Conservation (phyloP, 495 filamentous ascomycete species). For the Neurospora sp. region DNA sequence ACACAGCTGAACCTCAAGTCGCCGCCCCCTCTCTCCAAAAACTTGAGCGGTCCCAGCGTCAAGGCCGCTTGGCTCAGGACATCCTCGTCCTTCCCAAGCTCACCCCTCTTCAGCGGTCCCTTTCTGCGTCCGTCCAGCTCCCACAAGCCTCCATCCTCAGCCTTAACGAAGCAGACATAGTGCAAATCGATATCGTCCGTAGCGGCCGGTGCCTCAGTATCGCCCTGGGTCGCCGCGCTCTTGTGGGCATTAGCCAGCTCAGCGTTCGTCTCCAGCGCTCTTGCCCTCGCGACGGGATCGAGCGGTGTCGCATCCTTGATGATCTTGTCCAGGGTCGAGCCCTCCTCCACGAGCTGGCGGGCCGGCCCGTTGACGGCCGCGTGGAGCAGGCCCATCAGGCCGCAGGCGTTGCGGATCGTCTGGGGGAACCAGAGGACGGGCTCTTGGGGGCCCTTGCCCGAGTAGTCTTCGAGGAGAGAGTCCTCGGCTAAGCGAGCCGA, state of each 20-base stretch:
- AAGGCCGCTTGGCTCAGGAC: slow-evolving; percentile 58
- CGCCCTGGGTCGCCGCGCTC: slow-evolving; percentile 58
- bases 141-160: slow-evolving; percentile 57
- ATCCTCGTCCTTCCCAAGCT: slow-evolving; percentile 48
- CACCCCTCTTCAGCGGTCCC: slow-evolving; percentile 54
- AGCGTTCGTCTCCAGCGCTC: slow-evolving; percentile 61
- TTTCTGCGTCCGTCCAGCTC: slow-evolving; percentile 76
- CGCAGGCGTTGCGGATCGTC: slow-evolving; percentile 78
- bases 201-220: slow-evolving; percentile 60
- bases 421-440: slow-evolving; percentile 78
- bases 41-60: slow-evolving; percentile 47
- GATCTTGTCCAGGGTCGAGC: slow-evolving; percentile 32
- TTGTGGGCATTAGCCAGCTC: slow-evolving; percentile 64
- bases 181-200: slow-evolving; percentile 64
- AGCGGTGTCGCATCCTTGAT: slow-evolving; percentile 39
- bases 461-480: slow-evolving; percentile 35
- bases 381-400: slow-evolving; percentile 71
- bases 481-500: slow-evolving; percentile 56
- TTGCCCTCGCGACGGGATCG: slow-evolving; percentile 47
- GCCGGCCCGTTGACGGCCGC: slow-evolving; percentile 49
- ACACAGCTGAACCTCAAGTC: slow-evolving; percentile 69
- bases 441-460: slow-evolving; percentile 29
- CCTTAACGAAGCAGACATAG: slow-evolving; percentile 80
- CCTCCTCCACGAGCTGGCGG: slow-evolving; percentile 31
- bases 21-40: slow-evolving; percentile 53